These are phyloP conservation scores for Aspergillus sp. DNA, from an alignment of 2,329 filamentous ascomycete genomes.

Conservation along the genomic window DNA sequence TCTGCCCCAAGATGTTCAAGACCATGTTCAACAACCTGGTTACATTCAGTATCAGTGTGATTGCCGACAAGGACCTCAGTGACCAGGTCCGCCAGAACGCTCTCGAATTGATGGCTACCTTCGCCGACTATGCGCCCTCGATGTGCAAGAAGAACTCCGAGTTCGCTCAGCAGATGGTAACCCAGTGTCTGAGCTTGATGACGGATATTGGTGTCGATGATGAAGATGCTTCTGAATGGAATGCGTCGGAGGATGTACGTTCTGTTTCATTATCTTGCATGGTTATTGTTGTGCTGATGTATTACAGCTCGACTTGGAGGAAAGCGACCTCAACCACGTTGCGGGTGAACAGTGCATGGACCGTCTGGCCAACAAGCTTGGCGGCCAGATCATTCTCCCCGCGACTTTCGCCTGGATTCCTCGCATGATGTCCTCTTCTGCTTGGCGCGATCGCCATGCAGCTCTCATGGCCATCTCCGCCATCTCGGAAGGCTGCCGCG, in stretches of 20 bases:
- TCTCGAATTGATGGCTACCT: constrained; percentile 95
- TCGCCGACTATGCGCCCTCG: constrained; percentile 88
- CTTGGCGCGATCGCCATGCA: constrained; percentile 93
- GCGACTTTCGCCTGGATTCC: constrained; percentile 97
- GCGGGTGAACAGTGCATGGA: constrained; percentile 99
- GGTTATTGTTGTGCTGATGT: constrained; percentile 23
- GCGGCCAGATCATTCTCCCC: constrained; percentile 86
- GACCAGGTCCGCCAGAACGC: constrained; percentile 92
- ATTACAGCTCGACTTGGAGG: constrained; percentile 79
- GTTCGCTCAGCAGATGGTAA: constrained; percentile 96
- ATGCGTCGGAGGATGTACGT: constrained; percentile 82
- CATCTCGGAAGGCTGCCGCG: constrained; percentile 94
- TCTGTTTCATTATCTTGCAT: constrained; percentile 17
- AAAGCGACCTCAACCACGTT: constrained; percentile 96
- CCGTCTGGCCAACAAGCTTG: constrained; percentile 92
- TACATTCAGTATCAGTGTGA: constrained; percentile 87
- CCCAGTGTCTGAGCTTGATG: constrained; percentile 96
- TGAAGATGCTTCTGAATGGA: constrained; percentile 93
- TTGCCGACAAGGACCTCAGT: constrained; percentile 92
- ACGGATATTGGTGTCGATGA: constrained; percentile 94
- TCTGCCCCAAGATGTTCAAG: constrained; percentile 98
- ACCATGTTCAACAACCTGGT: constrained; percentile 89
- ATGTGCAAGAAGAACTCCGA: constrained; percentile 94
- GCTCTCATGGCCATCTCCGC: constrained; percentile 98
- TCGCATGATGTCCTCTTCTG: constrained; percentile 92